phyloP scores from a whole-genome alignment of 2,329 filamentous ascomycete species.

The Hypoxylon sp. region DNA sequence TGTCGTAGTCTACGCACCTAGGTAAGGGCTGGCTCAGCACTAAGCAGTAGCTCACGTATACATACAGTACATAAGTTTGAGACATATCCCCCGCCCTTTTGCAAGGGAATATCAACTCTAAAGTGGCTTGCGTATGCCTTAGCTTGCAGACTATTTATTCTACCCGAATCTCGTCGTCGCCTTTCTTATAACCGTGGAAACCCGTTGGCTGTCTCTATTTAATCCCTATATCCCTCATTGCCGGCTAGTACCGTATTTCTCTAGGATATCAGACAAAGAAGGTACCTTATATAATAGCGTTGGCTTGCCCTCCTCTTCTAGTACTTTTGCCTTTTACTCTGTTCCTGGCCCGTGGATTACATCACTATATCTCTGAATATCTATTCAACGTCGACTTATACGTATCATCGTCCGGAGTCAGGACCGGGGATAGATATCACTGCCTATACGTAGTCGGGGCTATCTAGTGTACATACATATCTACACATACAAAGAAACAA shows the following conservation, averaged over 20 bases:
- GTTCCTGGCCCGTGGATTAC: constrained; percentile 26
- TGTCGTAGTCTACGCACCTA: constrained; percentile 37
- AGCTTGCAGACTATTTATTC: constrained; percentile 20
- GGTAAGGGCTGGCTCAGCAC: constrained; percentile 12
- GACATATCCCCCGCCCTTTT: constrained; percentile 31
- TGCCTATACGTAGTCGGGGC: constrained; percentile 10
- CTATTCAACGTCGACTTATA: constrained; percentile 34
- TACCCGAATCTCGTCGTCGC: constrained; percentile 38
- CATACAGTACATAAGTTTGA: constrained; percentile 41
- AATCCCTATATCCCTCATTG: constrained; percentile 16
- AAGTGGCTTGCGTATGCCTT: constrained; percentile 30
- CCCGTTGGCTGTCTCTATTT: constrained; percentile 27
- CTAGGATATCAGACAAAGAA: constrained; percentile 27
- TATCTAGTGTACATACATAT: not conserved
- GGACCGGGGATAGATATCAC: not conserved
- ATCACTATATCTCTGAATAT: constrained; percentile 41
- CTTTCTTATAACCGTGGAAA: constrained; percentile 41
- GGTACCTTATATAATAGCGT: constrained; percentile 38
- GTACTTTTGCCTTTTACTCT: not conserved
- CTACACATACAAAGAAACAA: constrained; percentile 1
- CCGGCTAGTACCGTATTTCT: constrained; percentile 23
- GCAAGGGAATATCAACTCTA: constrained; percentile 28
- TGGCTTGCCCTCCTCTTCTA: constrained; percentile 18
- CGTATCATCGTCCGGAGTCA: constrained; percentile 17
- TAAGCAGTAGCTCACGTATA: constrained; percentile 17